Percentiles rank a stretch among this genome's conserved stretches.
Evolutionary conservation across 345 rosid genomes (phyloP).

Genomic region (Salix suchowensis): DNA sequence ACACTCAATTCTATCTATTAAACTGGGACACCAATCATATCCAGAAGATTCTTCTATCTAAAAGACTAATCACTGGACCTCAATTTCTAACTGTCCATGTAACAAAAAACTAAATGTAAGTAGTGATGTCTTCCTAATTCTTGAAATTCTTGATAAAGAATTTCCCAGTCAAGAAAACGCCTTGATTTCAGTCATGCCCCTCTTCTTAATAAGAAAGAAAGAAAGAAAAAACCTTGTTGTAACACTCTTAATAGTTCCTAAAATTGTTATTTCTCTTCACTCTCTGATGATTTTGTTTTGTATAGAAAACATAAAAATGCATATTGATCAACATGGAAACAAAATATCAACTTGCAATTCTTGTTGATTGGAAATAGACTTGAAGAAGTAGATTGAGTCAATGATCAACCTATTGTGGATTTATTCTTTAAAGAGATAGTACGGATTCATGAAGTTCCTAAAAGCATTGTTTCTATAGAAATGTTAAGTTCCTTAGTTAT

Average conservation of each 20-base stretch:
- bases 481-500: too few species aligned
- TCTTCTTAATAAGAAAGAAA: neutral
- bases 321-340: too few species aligned
- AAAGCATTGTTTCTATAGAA: too few species aligned
- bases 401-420: too few species aligned
- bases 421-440: too few species aligned
- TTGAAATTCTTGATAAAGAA: conserved; percentile 1
- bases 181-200: conserved; percentile 7
- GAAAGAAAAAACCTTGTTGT: neutral
- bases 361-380: too few species aligned
- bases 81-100: neutral
- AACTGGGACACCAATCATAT: neutral
- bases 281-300: too few species aligned
- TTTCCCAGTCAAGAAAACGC: conserved; percentile 9
- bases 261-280: too few species aligned
- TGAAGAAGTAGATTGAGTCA: too few species aligned
- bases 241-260: neutral
- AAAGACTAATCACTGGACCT: neutral
- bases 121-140: neutral
- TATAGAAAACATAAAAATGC: too few species aligned
- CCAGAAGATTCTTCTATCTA: neutral
- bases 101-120: neutral
- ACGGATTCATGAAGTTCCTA: too few species aligned
- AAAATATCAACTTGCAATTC: too few species aligned
- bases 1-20: neutral